Percentiles rank a stretch among this genome's conserved stretches.
phyloP scores from a whole-genome alignment of 805 yeast species.

The Blastobotrys chiropterorum region DNA sequence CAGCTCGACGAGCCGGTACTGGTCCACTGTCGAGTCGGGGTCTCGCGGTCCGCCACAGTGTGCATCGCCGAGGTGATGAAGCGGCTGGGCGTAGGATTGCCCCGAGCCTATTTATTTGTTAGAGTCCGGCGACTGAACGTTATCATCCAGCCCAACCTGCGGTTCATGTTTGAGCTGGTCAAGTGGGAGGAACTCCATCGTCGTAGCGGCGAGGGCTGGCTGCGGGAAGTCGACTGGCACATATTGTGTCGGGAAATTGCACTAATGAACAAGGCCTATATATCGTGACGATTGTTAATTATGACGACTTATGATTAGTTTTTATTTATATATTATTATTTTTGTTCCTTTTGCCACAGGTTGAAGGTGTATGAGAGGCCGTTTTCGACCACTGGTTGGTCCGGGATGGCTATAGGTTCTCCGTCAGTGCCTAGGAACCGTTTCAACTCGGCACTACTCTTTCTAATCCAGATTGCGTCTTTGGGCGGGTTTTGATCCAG shows the following conservation, averaged over 20 bases:
- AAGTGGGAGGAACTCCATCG: conserved; percentile 50
- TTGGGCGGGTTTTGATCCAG: conserved; percentile 5
- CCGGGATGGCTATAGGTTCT: conserved; percentile 24
- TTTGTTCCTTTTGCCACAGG: conserved; percentile 3
- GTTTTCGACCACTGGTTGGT: conserved; percentile 33
- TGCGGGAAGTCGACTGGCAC: conserved; percentile 81
- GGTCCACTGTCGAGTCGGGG: conserved; percentile 95
- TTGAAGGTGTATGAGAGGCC: conserved; percentile 32
- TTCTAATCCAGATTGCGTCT: conserved; percentile 27
- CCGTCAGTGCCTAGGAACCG: conserved; percentile 38
- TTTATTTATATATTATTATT: conserved; percentile 4
- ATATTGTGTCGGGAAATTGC: conserved; percentile 78
- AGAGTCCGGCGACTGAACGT: conserved; percentile 84
- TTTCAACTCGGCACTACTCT: conserved; percentile 32
- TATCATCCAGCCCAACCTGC: conserved; percentile 87
- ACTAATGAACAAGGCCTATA: conserved; percentile 64
- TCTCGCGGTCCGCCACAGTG: conserved; percentile 89
- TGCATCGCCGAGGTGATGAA: conserved; percentile 94
- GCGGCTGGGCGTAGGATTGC: conserved; percentile 56
- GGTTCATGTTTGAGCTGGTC: conserved; percentile 85
- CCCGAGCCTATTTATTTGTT: conserved; percentile 81
- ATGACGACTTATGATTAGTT: conserved; percentile 21
- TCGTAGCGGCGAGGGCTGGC: conserved; percentile 23
- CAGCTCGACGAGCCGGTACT: conserved; percentile 44
- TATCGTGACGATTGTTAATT: conserved; percentile 21